Conservation (phyloP, 768 basidiomycete genomes). For the Royoungia palumana region DNA sequence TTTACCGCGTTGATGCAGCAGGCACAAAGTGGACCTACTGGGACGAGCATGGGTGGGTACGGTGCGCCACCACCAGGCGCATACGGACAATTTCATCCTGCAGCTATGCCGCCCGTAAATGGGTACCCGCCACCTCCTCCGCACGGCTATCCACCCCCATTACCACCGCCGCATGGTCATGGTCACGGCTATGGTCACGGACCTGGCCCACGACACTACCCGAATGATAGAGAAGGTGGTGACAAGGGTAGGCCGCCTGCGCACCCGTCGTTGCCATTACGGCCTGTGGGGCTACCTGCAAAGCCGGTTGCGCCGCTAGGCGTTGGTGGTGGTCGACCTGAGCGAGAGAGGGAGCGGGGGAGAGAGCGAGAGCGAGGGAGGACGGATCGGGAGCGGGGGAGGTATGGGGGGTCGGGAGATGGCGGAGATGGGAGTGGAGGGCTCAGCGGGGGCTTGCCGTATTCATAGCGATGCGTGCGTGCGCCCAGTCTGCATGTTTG, state of each 20-base stretch:
- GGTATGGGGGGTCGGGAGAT: conserved; percentile 11
- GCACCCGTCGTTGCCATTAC: conserved; percentile 21
- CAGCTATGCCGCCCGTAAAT: conserved; percentile 8
- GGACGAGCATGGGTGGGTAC: conserved; percentile 11
- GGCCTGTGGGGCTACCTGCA: conserved; percentile 18
- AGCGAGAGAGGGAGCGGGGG: conserved; percentile 17
- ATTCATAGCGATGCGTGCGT: conserved; percentile 21
- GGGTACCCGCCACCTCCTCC: conserved; percentile 15
- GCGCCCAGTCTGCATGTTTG: not conserved
- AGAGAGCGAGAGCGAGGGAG: conserved; percentile 9
- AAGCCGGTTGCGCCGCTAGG: conserved; percentile 18
- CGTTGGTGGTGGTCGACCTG: conserved; percentile 10
- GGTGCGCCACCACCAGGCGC: conserved; percentile 11
- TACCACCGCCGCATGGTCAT: conserved; percentile 7
- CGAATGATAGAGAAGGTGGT: conserved; percentile 9
- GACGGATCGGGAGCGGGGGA: conserved; percentile 17
- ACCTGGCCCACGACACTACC: conserved; percentile 5
- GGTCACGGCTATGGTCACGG: conserved; percentile 8
- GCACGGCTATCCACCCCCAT: conserved; percentile 19
- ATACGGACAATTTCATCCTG: conserved; percentile 10
- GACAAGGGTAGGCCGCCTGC: conserved; percentile 10
- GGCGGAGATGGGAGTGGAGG: conserved; percentile 7
- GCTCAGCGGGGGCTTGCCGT: conserved; percentile 26
- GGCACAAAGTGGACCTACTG: conserved; percentile 8
- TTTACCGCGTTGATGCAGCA: conserved; percentile 32